A percentile compares a stretch with the other conserved stretches of the same genome.
These are phyloP conservation scores for Taphrina confusa DNA, from an alignment of 1,139 yeast species.

Conservation along the genomic window DNA sequence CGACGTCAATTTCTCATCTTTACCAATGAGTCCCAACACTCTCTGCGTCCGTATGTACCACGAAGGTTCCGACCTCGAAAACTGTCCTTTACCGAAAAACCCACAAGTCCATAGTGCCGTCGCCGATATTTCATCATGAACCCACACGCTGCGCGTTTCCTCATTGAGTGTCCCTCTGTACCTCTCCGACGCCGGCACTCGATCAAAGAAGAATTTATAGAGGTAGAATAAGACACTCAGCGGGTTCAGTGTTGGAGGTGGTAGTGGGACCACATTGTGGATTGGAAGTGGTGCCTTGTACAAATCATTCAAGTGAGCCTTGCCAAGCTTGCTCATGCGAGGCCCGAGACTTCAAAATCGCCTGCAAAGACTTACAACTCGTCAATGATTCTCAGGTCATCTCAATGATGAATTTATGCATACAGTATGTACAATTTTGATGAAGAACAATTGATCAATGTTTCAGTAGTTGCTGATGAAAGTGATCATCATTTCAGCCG, in stretches of 20 bases:
- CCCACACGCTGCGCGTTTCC: slow-evolving; percentile 48
- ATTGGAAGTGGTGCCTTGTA: slow-evolving; percentile 55
- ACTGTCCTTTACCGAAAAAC: slow-evolving; percentile 88
- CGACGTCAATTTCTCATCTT: slow-evolving; percentile 51
- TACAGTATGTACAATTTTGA: no score
- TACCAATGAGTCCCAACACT: slow-evolving; percentile 50
- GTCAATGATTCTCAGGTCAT: no score
- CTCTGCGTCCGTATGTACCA: slow-evolving; percentile 71
- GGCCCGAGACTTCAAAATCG: no score
- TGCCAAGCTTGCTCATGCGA: slow-evolving; percentile 27
- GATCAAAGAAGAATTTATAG: slow-evolving; percentile 44
- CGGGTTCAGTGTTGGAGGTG: slow-evolving; percentile 48
- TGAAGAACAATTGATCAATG: no score
- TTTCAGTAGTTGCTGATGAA: no score
- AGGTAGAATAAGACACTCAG: slow-evolving; percentile 46
- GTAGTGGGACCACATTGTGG: slow-evolving; percentile 46
- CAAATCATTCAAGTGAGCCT: slow-evolving; percentile 37
- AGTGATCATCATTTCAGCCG: no score
- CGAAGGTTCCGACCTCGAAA: slow-evolving; percentile 89
- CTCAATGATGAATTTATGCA: no score
- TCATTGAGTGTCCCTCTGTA: slow-evolving; percentile 38
- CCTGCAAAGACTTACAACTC: no score
- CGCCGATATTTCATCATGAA: slow-evolving; percentile 54
- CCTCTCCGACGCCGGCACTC: slow-evolving; percentile 48
- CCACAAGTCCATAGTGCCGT: slow-evolving; percentile 77